Evolutionary conservation across 176 grass and related monocot species (phyloP).

Genomic region (Guadua angustifolia): DNA sequence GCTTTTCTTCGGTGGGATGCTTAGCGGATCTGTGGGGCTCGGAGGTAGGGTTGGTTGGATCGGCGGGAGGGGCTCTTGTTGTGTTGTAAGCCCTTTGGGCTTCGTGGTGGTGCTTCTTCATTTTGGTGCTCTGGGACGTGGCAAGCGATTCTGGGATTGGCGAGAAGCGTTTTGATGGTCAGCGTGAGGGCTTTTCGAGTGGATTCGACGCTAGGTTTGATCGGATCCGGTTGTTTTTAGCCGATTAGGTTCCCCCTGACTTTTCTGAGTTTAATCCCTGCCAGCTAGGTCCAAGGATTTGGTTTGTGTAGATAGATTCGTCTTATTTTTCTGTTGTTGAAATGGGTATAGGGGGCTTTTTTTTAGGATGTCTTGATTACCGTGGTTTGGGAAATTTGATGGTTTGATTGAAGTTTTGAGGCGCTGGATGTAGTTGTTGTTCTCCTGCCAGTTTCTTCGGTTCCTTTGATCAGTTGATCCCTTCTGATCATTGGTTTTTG

Average conservation of each 20-base stretch:
- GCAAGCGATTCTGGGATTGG: neutral
- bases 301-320: neutral
- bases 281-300: neutral
- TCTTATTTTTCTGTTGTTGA: neutral
- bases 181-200: conserved; percentile 1
- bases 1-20: neutral
- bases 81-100: no score
- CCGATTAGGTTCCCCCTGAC: neutral
- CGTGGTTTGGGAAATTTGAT: neutral
- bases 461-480: neutral
- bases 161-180: neutral
- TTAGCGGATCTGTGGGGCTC: conserved; percentile 7
- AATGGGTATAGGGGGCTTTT: neutral
- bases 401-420: neutral
- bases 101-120: neutral
- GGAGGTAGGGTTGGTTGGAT: neutral
- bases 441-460: neutral
- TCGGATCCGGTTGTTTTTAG: neutral
- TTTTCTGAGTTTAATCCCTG: neutral
- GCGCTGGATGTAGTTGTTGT: neutral
- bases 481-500: neutral
- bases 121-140: neutral
- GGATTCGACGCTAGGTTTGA: neutral
- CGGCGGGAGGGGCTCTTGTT: no score
- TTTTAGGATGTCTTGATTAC: neutral